These are phyloP conservation scores for Neolecta irregularis DNA, from an alignment of 1,139 yeast species.

Conservation along the genomic window DNA sequence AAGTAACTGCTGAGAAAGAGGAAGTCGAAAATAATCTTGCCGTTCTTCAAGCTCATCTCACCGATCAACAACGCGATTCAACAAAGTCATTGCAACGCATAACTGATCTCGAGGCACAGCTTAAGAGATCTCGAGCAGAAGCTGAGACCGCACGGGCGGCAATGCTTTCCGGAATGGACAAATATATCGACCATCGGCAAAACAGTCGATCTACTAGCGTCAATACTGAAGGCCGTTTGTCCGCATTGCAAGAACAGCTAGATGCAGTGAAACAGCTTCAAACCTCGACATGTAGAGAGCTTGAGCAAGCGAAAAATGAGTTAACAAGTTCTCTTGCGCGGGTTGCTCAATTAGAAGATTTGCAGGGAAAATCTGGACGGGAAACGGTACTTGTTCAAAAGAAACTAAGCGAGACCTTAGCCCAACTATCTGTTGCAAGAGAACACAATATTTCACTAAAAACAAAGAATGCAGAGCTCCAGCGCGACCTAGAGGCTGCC, in stretches of 20 bases:
- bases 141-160: slow-evolving; percentile 3
- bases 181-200: too few species aligned
- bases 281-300: too few species aligned
- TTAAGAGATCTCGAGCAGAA: slow-evolving; percentile 7
- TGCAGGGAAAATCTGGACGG: not conserved
- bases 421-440: slow-evolving; percentile 5
- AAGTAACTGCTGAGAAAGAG: too few species aligned
- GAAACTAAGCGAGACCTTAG: slow-evolving; percentile 5
- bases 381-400: slow-evolving; percentile 7
- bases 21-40: too few species aligned
- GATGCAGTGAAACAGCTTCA: not conserved
- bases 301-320: slow-evolving; percentile 5
- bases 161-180: slow-evolving; percentile 3
- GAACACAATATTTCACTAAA: slow-evolving; percentile 5
- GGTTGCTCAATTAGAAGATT: slow-evolving; percentile 6
- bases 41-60: too few species aligned
- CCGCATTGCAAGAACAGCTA: slow-evolving; percentile 3
- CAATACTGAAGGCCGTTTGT: too few species aligned
- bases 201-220: too few species aligned
- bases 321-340: slow-evolving; percentile 6
- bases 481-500: slow-evolving; percentile 10
- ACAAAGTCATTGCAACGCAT: too few species aligned
- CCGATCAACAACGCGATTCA: too few species aligned
- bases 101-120: too few species aligned
- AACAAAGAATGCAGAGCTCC: not conserved